Percentiles rank a stretch among this genome's conserved stretches.
These are phyloP conservation scores for Exophiala spinifera DNA, from an alignment of 2,329 filamentous ascomycete genomes.

Conservation along the genomic window DNA sequence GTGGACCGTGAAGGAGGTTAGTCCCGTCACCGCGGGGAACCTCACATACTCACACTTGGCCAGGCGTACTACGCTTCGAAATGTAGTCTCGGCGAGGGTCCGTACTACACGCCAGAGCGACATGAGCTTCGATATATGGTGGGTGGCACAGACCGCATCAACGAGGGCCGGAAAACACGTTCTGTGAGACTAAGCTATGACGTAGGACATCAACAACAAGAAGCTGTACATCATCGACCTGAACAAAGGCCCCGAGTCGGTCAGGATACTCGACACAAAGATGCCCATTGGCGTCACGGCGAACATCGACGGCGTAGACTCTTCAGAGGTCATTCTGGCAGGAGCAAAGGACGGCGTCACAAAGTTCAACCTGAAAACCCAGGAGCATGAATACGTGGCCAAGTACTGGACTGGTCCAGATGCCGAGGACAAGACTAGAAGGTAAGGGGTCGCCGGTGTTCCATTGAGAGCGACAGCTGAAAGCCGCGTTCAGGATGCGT, in stretches of 20 bases:
- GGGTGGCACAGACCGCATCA: not conserved
- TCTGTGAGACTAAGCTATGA: not conserved
- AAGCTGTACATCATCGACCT: slow-evolving; percentile 71
- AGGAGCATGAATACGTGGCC: slow-evolving; percentile 55
- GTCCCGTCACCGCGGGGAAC: not conserved
- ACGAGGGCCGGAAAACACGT: no score
- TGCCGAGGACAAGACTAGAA: slow-evolving; percentile 45
- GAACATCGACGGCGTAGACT: slow-evolving; percentile 64
- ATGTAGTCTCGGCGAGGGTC: slow-evolving; percentile 42
- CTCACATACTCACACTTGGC: slow-evolving; percentile 31
- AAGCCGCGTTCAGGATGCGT: slow-evolving; percentile 44
- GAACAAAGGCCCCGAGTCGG: slow-evolving; percentile 57
- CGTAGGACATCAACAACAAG: slow-evolving; percentile 71
- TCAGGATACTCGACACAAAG: slow-evolving; percentile 56
- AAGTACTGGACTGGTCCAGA: slow-evolving; percentile 55
- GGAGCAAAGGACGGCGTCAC: slow-evolving; percentile 80
- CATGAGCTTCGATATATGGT: slow-evolving; percentile 43
- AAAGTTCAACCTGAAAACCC: slow-evolving; percentile 64
- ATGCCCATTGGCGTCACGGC: slow-evolving; percentile 66
- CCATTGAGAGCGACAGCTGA: not conserved
- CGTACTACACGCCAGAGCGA: slow-evolving; percentile 38
- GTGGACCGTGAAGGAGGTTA: slow-evolving; percentile 49
- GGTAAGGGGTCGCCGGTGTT: slow-evolving; percentile 33
- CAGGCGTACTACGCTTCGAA: slow-evolving; percentile 33
- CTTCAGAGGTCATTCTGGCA: slow-evolving; percentile 66